Base-by-base conservation (phyloP, 192 early-diverging fungal species). In the Coemansia sp. region DNA sequence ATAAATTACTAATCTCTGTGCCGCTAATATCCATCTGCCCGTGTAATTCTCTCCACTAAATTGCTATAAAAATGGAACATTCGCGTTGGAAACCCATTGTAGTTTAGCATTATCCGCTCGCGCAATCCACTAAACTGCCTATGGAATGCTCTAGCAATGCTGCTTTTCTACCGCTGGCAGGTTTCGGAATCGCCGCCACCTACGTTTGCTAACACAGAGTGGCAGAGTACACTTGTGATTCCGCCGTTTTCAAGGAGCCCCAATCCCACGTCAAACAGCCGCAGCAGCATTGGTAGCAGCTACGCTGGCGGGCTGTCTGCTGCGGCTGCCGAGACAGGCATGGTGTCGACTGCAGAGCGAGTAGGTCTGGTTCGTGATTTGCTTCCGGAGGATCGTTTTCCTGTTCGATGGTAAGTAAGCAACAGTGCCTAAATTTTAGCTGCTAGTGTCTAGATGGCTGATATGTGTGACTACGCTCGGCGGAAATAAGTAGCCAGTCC, bases 121-220 rank as follows among this genome's bases (percentile, higher is more conserved):
- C 72, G 72, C 7, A 75, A 46, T 35, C 72, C 65, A 43, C 53
- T 75, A n/a, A 30, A 27, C n/a, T 75, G 72, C 26, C 17, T 60
- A 15, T 75, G 72, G 72, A 75, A 75, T 50, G 51, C 72, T 39
- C 44, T 75, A 39, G 60, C 56, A 10, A 25, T 49, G 22, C 38
- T 67, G 36, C 72, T 75, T 19, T 75, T 75, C 44, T 44, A 68
- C 36, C 72, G 61, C 44, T 75, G 72, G 72, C 72, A 75, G 19
- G 33, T 68, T 29, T 55, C 60, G 15, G 55, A 51, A 24, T 44
- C 42, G 8, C 53, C 45, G 19, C 48, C 56, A 22, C 72, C 65
- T 1, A 60, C 64, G 8, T 64, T 75, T 53, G 60, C 64, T 18
- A 52, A 60, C 37, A 25, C 48, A 13, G n/a, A 44, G 24, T 75